These are phyloP conservation scores for Dendrobium catenatum DNA, from an alignment of 106 monocot genomes.

Conservation along the genomic window DNA sequence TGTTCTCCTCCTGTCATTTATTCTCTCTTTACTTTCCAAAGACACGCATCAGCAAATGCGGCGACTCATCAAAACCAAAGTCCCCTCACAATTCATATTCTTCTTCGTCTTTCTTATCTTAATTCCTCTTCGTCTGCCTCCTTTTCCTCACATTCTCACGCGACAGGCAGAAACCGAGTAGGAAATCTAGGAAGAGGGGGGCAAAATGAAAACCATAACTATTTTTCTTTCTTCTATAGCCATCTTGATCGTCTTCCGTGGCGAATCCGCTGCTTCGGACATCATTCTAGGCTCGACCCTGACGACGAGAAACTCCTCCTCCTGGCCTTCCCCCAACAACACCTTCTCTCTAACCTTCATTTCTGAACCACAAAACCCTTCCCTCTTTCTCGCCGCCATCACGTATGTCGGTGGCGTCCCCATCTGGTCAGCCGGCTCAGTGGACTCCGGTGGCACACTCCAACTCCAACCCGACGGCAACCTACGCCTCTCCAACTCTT, in stretches of 20 bases:
- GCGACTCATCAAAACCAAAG: too few relatives aligned
- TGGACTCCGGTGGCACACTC: constrained; percentile 20
- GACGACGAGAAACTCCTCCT: not conserved
- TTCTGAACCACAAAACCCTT: constrained; percentile 2
- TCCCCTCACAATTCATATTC: too few relatives aligned
- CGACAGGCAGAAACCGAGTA: not conserved
- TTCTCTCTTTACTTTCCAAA: too few relatives aligned
- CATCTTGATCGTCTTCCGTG: not conserved
- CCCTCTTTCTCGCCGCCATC: constrained; percentile 4
- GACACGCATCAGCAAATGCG: too few relatives aligned
- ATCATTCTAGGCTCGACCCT: constrained; percentile 2
- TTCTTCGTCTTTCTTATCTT: not conserved
- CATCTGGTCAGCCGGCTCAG: not conserved
- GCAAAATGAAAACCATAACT: not conserved
- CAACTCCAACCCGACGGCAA: constrained; percentile 40
- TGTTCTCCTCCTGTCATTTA: too few relatives aligned
- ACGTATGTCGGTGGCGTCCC: not conserved
- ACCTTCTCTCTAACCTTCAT: constrained; percentile 3
- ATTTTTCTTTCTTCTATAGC: not conserved
- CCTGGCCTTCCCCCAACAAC: constrained; percentile 4
- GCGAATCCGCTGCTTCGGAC: not conserved
- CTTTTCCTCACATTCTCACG: too few relatives aligned
- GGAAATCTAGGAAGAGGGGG: not conserved
- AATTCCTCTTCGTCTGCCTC: not conserved
- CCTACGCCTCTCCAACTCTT: constrained; percentile 47